Percentiles rank a stretch among this genome's conserved stretches.
Conservation (phyloP, 495 filamentous ascomycete species). For the Copromyces sp. region DNA sequence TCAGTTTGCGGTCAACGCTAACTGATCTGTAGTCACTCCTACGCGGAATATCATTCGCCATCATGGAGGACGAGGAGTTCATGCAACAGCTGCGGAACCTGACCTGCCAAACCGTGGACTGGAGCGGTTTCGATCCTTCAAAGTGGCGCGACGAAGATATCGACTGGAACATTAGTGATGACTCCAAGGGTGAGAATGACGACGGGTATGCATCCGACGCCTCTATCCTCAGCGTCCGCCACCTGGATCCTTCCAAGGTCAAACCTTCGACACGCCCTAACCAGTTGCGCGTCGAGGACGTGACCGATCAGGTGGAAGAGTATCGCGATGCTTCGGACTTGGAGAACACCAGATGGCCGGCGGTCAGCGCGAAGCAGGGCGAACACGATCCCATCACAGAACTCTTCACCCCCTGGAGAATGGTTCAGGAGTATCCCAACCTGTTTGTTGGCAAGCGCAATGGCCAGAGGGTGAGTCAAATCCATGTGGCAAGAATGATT, state of each 20-base stretch:
- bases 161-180: not conserved
- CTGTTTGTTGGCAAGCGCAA: slow-evolving; percentile 42
- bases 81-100: slow-evolving; percentile 5
- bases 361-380: slow-evolving; percentile 17
- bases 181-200: not conserved
- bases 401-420: slow-evolving; percentile 49
- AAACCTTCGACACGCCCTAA: not conserved
- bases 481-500: not conserved
- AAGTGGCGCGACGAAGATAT: slow-evolving; percentile 1
- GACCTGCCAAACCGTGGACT: slow-evolving; percentile 4
- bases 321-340: slow-evolving; percentile 1
- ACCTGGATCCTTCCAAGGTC: slow-evolving; percentile 2
- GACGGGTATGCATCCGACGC: slow-evolving; percentile 7
- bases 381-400: slow-evolving; percentile 12
- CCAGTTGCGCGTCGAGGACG: not conserved
- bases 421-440: slow-evolving; percentile 51
- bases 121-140: slow-evolving; percentile 12
- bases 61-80: slow-evolving; percentile 6
- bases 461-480: slow-evolving; percentile 28
- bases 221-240: slow-evolving; percentile 10
- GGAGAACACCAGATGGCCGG: slow-evolving; percentile 11
- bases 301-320: slow-evolving; percentile 3
- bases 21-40: not conserved
- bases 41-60: not conserved
- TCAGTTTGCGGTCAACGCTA: not conserved